phyloP scores from a whole-genome alignment of 208 protist species.

The Trypanosoma grayi region DNA sequence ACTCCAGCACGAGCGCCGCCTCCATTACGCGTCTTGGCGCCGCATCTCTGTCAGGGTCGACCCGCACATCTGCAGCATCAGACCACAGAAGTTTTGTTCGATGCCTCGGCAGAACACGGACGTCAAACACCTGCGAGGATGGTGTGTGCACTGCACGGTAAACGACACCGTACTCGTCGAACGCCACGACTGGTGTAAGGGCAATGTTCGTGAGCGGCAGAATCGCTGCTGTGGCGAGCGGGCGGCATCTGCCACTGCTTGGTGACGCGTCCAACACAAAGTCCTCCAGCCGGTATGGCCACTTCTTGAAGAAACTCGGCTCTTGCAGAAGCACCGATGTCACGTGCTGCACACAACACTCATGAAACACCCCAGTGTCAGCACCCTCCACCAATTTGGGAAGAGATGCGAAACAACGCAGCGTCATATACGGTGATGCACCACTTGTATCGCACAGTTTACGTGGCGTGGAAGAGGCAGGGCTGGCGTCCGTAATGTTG shows the following conservation, averaged over 20 bases:
- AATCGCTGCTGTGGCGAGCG: background rate
- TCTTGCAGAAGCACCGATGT: background rate
- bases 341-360: constrained; percentile 5
- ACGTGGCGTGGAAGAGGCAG: background rate
- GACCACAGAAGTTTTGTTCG: constrained; percentile 45
- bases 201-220: background rate
- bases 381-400: constrained; percentile 20
- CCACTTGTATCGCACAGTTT: constrained; percentile 13
- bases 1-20: constrained; percentile 78
- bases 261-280: constrained; percentile 3
- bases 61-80: background rate
- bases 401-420: constrained; percentile 55
- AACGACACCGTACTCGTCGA: constrained; percentile 69
- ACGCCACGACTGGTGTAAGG: constrained; percentile 40
- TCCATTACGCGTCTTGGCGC: constrained; percentile 63
- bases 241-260: background rate
- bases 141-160: constrained; percentile 59
- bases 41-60: constrained; percentile 31
- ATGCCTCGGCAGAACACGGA: constrained; percentile 69
- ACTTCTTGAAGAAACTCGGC: background rate
- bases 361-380: background rate
- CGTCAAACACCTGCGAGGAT: constrained; percentile 78
- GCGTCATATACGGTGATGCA: constrained; percentile 30
- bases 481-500: constrained; percentile 56
- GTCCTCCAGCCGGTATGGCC: constrained; percentile 3